Evolutionary conservation across 179 eudicot genomes (phyloP), one percentile per base, ranked within the genome.

Genomic region (Silene noctiflora): DNA sequence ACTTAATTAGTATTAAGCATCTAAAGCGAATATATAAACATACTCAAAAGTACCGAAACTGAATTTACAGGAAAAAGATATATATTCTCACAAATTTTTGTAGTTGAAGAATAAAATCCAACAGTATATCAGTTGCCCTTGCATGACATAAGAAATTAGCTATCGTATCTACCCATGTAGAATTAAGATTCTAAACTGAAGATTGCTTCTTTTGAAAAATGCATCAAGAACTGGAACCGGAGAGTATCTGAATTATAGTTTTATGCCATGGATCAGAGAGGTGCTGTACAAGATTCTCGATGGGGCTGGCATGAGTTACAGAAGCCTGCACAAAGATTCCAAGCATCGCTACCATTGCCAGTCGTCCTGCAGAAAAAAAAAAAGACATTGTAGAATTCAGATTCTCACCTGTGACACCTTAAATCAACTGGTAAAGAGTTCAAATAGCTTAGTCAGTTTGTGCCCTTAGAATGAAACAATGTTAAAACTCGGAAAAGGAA

Each of bases 301-400:
- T 82, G 4, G 97, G 96, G 25, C 98, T 90, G 53, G 78, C 84
- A 68, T 91, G 97, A 67, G 98, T 94, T 53, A 87, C 91, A 10
- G 77, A 81, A 66, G 97, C 97, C 79, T 94, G 98, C 74, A 94
- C 97, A 69, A 90, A 86, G 66, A 94, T 70, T 35, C 98, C 98
- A 10, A 92, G 88, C 89, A 94, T 90, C 1, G 98, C 98, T 63
- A 92, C 88, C 98, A 94, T 94, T 2, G 97, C 98, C 62, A 94
- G 80, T 67, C 98, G 76, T 63, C 98, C 98, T 94, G 76, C 73
- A 75, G 10, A 3, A n/a, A n/a, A 19, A 19, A 14, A 29, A 14
- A 16, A 65, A 65, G 16, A 6, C 12, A 3, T 65, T 16, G 4
- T 44, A 27, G 39, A 62, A 62, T 4, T 11, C 25, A 9, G 7